These are phyloP conservation scores for Paramyrothecium roridum DNA, from an alignment of 2,329 filamentous ascomycete species.

Conservation along the genomic window DNA sequence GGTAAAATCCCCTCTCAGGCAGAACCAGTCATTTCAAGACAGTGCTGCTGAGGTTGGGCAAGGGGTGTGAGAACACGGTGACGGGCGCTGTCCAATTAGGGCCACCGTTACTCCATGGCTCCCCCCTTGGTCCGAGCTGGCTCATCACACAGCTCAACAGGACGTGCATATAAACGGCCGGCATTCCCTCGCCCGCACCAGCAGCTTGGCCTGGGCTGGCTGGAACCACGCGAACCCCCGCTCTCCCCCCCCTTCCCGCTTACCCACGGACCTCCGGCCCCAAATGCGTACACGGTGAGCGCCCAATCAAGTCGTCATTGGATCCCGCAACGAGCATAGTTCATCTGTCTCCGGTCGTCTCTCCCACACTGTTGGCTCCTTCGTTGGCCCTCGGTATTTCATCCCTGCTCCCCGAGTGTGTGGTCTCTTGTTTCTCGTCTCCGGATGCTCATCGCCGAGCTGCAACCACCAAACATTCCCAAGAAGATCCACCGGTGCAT, in stretches of 20 bases:
- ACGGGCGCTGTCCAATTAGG: not conserved
- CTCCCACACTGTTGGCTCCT: not conserved
- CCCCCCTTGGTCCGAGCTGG: not conserved
- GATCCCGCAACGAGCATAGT: not conserved
- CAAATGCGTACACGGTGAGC: not conserved
- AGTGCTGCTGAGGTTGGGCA: not conserved
- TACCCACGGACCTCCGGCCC: not conserved
- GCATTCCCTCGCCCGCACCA: constrained; percentile 33
- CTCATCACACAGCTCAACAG: not conserved
- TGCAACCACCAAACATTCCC: too few species aligned
- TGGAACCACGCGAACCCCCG: not conserved
- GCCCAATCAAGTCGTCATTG: not conserved
- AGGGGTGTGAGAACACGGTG: not conserved
- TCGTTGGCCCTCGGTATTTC: not conserved
- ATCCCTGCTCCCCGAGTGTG: not conserved
- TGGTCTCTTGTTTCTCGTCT: too few species aligned
- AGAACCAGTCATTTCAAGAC: not conserved
- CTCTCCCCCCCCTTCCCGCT: not conserved
- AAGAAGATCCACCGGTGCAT: too few species aligned
- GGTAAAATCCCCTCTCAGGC: too few species aligned
- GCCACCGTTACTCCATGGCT: not conserved
- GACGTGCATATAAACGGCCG: constrained; percentile 47
- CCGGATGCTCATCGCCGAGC: too few species aligned
- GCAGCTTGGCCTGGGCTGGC: constrained; percentile 12
- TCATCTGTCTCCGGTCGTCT: not conserved